Evolutionary conservation across 495 filamentous ascomycete genomes (phyloP).

Genomic region (Terfezia claveryi): DNA sequence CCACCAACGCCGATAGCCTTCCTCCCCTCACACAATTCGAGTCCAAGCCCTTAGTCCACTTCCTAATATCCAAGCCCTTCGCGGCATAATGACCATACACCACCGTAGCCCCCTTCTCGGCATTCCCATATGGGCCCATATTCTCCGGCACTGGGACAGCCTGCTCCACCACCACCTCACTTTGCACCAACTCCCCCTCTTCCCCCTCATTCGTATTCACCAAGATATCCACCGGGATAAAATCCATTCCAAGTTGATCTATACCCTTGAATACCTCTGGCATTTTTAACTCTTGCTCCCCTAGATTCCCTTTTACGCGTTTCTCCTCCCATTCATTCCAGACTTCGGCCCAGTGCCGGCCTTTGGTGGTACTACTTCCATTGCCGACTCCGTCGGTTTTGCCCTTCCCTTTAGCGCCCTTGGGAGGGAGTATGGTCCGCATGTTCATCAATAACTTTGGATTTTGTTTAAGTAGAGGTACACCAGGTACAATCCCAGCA

Average conservation of each 20-base stretch:
- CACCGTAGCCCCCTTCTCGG: conserved; percentile 25
- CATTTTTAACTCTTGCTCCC: too few species aligned
- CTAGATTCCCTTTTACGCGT: too few species aligned
- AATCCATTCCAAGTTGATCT: too few species aligned
- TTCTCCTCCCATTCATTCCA: conserved; percentile 29
- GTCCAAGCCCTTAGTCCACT: conserved; percentile 69
- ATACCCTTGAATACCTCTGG: too few species aligned
- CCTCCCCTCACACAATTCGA: conserved; percentile 56
- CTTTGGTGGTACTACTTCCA: not conserved
- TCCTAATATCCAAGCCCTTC: conserved; percentile 38
- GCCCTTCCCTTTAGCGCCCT: conserved; percentile 1
- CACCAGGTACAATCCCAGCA: conserved; percentile 56
- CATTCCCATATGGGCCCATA: not conserved
- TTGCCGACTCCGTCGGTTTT: not conserved
- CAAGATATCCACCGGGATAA: not conserved
- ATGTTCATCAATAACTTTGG: conserved; percentile 75
- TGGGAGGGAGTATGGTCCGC: conserved; percentile 38
- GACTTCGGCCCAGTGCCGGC: conserved; percentile 22
- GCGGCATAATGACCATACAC: conserved; percentile 80
- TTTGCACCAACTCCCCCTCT: not conserved
- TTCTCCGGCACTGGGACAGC: not conserved
- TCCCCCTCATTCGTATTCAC: conserved; percentile 11
- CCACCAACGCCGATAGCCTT: conserved; percentile 50
- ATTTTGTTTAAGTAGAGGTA: conserved; percentile 43
- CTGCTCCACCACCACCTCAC: not conserved